A percentile compares a stretch with the other conserved stretches of the same genome.
phyloP scores from a whole-genome alignment of 2,329 filamentous ascomycete species.

The Fusarium cicatricum region DNA sequence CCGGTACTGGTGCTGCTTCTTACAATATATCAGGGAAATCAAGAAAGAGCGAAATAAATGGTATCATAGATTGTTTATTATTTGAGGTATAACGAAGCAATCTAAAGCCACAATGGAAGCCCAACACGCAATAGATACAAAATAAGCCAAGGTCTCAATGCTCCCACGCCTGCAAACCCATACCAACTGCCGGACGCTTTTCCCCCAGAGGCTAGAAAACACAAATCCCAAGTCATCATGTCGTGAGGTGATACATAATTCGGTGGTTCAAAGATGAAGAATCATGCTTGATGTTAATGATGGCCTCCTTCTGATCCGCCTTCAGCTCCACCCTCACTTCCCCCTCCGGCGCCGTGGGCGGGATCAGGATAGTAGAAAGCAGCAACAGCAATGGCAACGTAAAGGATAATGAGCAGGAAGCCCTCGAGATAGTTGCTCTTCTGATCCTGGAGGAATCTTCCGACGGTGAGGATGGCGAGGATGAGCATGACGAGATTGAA shows the following conservation, averaged over 20 bases:
- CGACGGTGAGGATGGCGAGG: constrained; percentile 84
- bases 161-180: constrained; percentile 4
- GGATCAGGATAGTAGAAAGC: constrained; percentile 65
- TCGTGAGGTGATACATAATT: constrained; percentile 3
- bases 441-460: constrained; percentile 85
- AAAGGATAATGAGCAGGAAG: constrained; percentile 76
- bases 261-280: not conserved
- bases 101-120: not conserved
- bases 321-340: constrained; percentile 9
- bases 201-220: constrained; percentile 2
- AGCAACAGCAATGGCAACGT: constrained; percentile 66
- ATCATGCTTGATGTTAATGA: too few relatives aligned
- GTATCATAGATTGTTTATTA: constrained; percentile 2
- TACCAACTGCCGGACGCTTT: not conserved
- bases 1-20: not conserved
- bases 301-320: constrained; percentile 2
- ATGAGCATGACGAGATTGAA: constrained; percentile 87
- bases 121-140: not conserved
- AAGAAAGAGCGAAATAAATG: not conserved
- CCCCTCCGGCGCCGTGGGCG: constrained; percentile 9
- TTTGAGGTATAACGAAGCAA: constrained; percentile 4
- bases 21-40: not conserved
- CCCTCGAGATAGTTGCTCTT: constrained; percentile 94
- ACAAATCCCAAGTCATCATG: constrained; percentile 11
- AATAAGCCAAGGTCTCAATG: not conserved